Conservation (phyloP, 2,329 filamentous ascomycete species). For the Aspergillus sp. region DNA sequence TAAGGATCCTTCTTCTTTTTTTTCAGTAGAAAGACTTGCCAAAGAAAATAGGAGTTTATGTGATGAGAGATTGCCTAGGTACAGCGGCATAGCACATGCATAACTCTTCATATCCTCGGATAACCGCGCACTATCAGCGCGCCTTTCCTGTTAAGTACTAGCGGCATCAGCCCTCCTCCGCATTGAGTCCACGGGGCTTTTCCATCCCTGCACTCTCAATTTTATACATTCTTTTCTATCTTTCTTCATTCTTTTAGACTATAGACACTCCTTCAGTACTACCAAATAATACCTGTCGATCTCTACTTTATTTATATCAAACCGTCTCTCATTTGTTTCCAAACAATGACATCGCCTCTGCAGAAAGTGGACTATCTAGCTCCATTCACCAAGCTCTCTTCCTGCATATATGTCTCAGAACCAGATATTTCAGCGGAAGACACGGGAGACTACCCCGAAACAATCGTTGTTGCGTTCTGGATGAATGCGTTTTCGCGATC, state of each 20-base stretch:
- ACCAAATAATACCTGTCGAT: neutral
- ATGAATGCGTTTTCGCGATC: constrained; percentile 47
- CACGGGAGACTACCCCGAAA: constrained; percentile 20
- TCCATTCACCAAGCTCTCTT: constrained; percentile 37
- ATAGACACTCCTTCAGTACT: neutral
- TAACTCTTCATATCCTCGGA: neutral
- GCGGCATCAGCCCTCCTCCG: neutral
- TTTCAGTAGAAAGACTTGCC: neutral
- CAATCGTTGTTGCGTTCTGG: constrained; percentile 51
- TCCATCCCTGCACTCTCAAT: neutral
- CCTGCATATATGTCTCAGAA: constrained; percentile 42
- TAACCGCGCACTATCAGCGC: neutral
- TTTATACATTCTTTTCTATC: neutral
- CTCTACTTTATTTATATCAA: neutral
- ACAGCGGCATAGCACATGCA: no score
- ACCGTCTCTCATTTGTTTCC: neutral
- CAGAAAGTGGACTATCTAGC: constrained; percentile 19
- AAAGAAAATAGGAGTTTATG: neutral
- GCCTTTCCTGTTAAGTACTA: neutral
- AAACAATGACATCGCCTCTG: constrained; percentile 10
- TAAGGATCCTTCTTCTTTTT: neutral
- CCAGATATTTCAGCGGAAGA: constrained; percentile 19
- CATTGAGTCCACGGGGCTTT: neutral
- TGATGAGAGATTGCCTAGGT: neutral
- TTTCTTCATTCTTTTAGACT: neutral